Evolutionary conservation across 441 rosid genomes (phyloP).

Genomic region (Sinapis alba): DNA sequence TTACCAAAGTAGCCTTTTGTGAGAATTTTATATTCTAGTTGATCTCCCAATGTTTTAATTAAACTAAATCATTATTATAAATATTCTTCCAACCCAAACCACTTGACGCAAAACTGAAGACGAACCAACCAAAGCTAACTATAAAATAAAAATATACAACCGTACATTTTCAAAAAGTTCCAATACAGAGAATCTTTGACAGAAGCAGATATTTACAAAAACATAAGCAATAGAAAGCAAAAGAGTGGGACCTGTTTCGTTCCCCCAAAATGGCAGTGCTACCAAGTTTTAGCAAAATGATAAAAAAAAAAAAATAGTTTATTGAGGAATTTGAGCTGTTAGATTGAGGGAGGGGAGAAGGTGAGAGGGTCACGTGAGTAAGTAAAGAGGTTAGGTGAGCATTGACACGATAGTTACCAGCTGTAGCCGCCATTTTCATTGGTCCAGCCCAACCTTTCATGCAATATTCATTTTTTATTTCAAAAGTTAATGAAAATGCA

Average conservation of each 20-base stretch:
- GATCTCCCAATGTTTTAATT: neutral
- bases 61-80: neutral
- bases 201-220: constrained; percentile 3
- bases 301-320: neutral
- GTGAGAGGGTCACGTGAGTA: constrained; percentile 37
- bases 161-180: neutral
- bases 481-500: too few relatives aligned
- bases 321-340: constrained; percentile 31
- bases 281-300: constrained; percentile 5
- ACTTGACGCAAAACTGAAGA: constrained; percentile 28
- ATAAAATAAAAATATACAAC: neutral
- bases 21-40: too few relatives aligned
- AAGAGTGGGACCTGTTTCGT: constrained; percentile 1
- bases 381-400: constrained; percentile 20
- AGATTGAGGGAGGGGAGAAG: neutral
- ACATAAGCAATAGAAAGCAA: neutral
- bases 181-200: constrained; percentile 13
- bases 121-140: constrained; percentile 11
- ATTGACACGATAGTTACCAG: constrained; percentile 28
- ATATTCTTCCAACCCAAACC: neutral
- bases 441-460: constrained; percentile 29
- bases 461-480: too few relatives aligned
- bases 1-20: neutral
- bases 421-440: constrained; percentile 29
- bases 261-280: neutral